Conservation (phyloP, 2,329 filamentous ascomycete genomes). For the Grosmannia clavigera region DNA sequence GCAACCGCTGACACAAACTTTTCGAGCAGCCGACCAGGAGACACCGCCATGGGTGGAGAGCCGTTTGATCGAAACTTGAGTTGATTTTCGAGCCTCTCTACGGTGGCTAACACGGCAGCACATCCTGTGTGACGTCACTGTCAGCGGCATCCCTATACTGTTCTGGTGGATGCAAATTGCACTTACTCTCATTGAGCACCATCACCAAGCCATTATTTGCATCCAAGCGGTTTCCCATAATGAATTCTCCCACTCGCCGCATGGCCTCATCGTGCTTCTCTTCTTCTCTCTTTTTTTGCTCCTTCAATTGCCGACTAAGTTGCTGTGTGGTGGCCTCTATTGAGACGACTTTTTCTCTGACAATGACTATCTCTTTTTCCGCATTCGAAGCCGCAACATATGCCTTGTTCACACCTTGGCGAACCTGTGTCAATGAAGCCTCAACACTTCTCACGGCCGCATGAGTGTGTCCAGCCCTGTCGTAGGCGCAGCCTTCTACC, state of each 20-base stretch:
- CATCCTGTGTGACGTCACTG: background rate
- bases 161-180: background rate
- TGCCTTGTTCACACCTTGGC: background rate
- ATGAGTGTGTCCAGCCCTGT: background rate
- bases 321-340: background rate
- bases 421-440: background rate
- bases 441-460: background rate
- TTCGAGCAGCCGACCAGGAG: background rate
- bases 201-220: background rate
- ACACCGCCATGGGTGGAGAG: no score
- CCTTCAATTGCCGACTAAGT: background rate
- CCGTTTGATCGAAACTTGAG: background rate
- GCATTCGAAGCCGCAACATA: background rate
- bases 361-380: background rate
- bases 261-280: background rate
- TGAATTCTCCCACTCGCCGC: background rate
- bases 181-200: background rate
- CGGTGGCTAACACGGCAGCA: background rate
- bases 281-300: background rate
- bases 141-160: background rate
- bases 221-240: background rate
- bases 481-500: background rate
- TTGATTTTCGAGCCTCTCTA: background rate
- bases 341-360: background rate
- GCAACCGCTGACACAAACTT: background rate